phyloP scores from a whole-genome alignment of 1,139 yeast species.

The Eremothecium cymbalariae region DNA sequence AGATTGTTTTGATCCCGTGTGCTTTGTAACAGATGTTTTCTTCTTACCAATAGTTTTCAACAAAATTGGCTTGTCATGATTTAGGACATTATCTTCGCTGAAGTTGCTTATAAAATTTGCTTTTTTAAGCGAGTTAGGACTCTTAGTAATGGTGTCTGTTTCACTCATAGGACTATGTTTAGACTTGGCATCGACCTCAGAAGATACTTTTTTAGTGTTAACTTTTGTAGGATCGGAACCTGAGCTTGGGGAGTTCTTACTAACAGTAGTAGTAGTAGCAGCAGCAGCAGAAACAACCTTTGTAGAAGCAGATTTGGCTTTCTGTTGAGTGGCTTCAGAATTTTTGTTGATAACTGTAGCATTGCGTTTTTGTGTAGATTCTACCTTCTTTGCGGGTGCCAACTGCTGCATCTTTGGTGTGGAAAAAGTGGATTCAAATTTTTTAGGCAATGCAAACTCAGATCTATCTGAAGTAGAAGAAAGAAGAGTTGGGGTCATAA shows the following conservation, averaged over 20 bases:
- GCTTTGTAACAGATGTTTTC: neutral
- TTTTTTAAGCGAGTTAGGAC: no score
- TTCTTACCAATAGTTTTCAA: constrained; percentile 1
- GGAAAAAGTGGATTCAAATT: neutral
- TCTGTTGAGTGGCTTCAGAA: neutral
- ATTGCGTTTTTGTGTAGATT: constrained; percentile 7
- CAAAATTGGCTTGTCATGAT: neutral
- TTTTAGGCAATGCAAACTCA: neutral
- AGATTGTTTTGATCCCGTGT: neutral
- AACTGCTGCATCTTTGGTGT: neutral
- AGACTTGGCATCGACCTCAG: no score
- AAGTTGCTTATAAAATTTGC: no score
- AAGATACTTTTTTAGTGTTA: no score
- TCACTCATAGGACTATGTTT: no score
- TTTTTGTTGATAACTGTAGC: neutral
- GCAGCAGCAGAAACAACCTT: neutral
- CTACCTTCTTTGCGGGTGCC: neutral
- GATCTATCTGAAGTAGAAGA: constrained; percentile 1
- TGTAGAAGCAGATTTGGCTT: neutral
- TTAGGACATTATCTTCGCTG: neutral
- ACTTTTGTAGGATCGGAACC: no score
- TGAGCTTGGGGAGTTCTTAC: no score
- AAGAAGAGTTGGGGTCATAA: constrained; percentile 3
- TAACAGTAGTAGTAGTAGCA: neutral
- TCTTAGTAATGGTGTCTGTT: no score